Percentiles rank a stretch among this genome's conserved stretches.
Conservation (phyloP, 345 rosid species). For the Zanthoxylum bungeanum region DNA sequence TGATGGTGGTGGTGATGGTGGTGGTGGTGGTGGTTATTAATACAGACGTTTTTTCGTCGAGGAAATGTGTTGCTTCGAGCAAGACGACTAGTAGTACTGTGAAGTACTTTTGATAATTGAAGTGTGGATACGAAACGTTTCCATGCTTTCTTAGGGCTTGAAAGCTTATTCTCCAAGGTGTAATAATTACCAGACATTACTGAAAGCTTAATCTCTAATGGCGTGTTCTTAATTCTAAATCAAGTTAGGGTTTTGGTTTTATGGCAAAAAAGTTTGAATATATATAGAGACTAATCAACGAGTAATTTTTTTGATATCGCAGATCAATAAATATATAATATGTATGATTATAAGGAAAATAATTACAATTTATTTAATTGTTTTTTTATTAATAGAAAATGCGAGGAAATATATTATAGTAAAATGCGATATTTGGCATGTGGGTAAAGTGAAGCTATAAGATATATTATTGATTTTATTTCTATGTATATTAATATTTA, state of each 20-base stretch:
- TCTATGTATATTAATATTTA: no score
- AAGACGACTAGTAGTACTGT: not conserved
- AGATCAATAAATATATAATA: no score
- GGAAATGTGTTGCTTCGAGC: not conserved
- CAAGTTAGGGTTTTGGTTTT: not conserved
- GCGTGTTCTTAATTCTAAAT: not conserved
- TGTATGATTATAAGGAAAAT: not conserved
- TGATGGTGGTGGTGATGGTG: not conserved
- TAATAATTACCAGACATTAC: not conserved
- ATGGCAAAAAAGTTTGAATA: not conserved
- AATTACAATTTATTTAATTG: no score
- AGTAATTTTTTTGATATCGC: no score
- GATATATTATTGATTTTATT: not conserved
- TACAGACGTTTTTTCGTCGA: not conserved
- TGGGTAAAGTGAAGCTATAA: not conserved
- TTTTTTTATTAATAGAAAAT: no score
- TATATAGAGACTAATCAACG: no score
- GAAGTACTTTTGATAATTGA: not conserved
- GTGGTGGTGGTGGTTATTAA: not conserved
- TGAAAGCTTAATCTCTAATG: not conserved
- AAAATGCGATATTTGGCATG: not conserved
- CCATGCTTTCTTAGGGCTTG: slow-evolving; percentile 2
- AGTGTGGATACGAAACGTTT: not conserved
- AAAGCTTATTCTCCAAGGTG: slow-evolving; percentile 2
- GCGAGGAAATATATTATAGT: no score